Conservation (phyloP, 2,329 filamentous ascomycete species). For the Diplocarpon mali region DNA sequence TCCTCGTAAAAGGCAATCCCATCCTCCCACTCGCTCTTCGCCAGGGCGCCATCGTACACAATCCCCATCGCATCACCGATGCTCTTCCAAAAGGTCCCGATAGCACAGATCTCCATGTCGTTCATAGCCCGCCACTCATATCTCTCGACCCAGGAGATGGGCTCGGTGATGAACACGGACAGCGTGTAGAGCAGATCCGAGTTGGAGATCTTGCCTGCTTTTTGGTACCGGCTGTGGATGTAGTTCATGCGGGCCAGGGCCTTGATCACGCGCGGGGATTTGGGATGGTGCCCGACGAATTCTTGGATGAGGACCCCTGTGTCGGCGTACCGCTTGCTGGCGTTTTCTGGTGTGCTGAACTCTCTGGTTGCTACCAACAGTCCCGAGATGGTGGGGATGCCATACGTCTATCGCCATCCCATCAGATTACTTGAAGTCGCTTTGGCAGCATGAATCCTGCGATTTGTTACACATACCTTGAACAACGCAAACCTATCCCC, state of each 20-base stretch:
- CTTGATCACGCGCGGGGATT: slow-evolving; percentile 31
- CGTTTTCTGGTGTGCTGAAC: slow-evolving; percentile 34
- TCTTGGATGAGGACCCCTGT: slow-evolving; percentile 19
- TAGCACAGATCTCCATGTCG: slow-evolving; percentile 56
- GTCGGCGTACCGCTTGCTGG: slow-evolving; percentile 32
- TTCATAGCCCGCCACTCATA: slow-evolving; percentile 63
- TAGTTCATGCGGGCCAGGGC: slow-evolving; percentile 54
- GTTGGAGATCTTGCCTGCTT: slow-evolving; percentile 47
- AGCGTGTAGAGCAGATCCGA: slow-evolving; percentile 57
- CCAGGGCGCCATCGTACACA: slow-evolving; percentile 28
- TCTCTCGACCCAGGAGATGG: slow-evolving; percentile 47
- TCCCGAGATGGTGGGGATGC: slow-evolving; percentile 41
- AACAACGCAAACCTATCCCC: slow-evolving; percentile 31
- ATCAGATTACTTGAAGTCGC: background rate
- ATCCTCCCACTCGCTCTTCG: slow-evolving; percentile 33
- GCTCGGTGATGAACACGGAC: slow-evolving; percentile 54
- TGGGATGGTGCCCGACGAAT: slow-evolving; percentile 16
- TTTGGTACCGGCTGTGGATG: slow-evolving; percentile 46
- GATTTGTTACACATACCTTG: slow-evolving; percentile 29
- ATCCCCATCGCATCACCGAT: slow-evolving; percentile 63
- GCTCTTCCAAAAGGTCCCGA: slow-evolving; percentile 60
- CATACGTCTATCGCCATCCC: slow-evolving; percentile 35
- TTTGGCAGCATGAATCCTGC: background rate
- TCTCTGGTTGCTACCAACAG: slow-evolving; percentile 39
- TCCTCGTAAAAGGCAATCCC: slow-evolving; percentile 42